Conservation (phyloP, 352 stramenopile species). For the Pythium sukuiense region DNA sequence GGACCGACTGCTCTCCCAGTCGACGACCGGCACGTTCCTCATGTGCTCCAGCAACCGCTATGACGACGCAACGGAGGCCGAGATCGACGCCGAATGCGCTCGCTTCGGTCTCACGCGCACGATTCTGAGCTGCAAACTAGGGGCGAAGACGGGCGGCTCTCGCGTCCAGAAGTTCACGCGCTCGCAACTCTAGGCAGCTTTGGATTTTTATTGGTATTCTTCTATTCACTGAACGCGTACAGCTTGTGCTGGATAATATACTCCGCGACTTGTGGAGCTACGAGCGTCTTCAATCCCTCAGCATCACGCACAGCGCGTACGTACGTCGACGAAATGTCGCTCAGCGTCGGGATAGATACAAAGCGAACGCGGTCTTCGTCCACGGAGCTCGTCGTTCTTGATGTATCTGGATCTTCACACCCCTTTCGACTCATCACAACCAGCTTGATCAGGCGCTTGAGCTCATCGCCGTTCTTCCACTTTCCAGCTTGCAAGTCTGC, state of each 20-base stretch:
- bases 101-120: constrained; percentile 48
- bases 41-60: constrained; percentile 80
- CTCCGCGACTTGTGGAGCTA: constrained; percentile 61
- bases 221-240: constrained; percentile 58
- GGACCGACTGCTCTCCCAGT: constrained; percentile 43
- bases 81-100: constrained; percentile 61
- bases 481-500: constrained; percentile 78
- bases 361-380: constrained; percentile 39
- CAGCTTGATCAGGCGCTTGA: constrained; percentile 63
- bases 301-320: constrained; percentile 42
- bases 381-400: neutral
- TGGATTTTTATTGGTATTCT: neutral
- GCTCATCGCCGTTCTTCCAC: constrained; percentile 82
- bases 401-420: constrained; percentile 31
- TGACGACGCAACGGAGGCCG: constrained; percentile 64
- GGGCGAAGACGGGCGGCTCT: constrained; percentile 31
- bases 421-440: constrained; percentile 75
- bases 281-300: constrained; percentile 37
- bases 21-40: constrained; percentile 39
- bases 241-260: constrained; percentile 80
- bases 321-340: constrained; percentile 76
- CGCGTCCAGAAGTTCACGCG: constrained; percentile 63
- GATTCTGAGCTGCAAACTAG: constrained; percentile 48
- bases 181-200: constrained; percentile 11
- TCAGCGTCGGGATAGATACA: constrained; percentile 55